These are phyloP conservation scores for Fusarium torreyae DNA, from an alignment of 2,329 filamentous ascomycete genomes.

Conservation along the genomic window DNA sequence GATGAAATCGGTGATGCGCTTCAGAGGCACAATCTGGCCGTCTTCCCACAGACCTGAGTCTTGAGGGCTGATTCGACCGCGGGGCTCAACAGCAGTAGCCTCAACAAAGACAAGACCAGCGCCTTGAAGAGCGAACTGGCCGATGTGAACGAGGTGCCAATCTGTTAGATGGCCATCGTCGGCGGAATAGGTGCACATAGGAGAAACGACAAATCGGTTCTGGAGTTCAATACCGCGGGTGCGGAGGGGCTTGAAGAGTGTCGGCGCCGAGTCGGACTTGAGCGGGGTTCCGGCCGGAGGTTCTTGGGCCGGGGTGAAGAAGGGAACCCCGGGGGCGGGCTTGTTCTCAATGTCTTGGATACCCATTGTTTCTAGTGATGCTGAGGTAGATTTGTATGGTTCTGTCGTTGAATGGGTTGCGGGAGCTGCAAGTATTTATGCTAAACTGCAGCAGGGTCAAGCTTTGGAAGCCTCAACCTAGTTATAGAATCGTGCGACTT, in stretches of 20 bases:
- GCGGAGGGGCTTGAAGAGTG: conserved; percentile 69
- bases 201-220: conserved; percentile 72
- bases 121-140: conserved; percentile 82
- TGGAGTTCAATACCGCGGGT: conserved; percentile 67
- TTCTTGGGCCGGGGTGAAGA: conserved; percentile 68
- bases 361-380: conserved; percentile 29
- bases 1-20: conserved; percentile 81
- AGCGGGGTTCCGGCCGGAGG: conserved; percentile 66
- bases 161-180: conserved; percentile 78
- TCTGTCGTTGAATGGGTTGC: neutral
- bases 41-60: conserved; percentile 89
- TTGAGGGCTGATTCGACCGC: conserved; percentile 87
- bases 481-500: conserved; percentile 13
- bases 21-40: conserved; percentile 81
- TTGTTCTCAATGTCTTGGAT: conserved; percentile 52
- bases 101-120: conserved; percentile 83
- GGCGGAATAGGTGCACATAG: conserved; percentile 74
- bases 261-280: conserved; percentile 60
- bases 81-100: conserved; percentile 80
- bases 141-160: conserved; percentile 87
- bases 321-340: conserved; percentile 63
- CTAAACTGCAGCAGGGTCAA: neutral
- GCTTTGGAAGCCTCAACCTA: neutral
- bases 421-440: conserved; percentile 23
- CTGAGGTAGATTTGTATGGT: neutral